phyloP scores from a whole-genome alignment of 306 rosid genomes.

The Vicia sativa region DNA sequence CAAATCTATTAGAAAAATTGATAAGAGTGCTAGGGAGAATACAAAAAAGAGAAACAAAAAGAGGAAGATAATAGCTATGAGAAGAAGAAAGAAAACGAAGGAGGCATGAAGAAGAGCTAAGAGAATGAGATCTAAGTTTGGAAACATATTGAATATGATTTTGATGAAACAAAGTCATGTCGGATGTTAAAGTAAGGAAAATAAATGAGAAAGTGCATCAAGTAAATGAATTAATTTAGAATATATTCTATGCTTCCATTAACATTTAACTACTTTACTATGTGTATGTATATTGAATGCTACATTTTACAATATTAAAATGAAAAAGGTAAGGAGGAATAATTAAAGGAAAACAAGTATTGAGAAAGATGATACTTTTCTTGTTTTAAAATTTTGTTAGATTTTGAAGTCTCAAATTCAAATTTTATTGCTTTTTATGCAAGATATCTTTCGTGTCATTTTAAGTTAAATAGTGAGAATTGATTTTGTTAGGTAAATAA shows the following conservation, averaged over 20 bases:
- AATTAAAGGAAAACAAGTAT: slow-evolving; percentile 11
- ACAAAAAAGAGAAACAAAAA: slow-evolving; percentile 31
- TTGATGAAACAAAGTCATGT: slow-evolving; percentile 29
- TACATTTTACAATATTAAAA: slow-evolving; percentile 23
- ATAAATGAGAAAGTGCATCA: slow-evolving; percentile 33
- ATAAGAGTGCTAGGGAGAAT: slow-evolving; percentile 34
- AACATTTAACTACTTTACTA: slow-evolving; percentile 34
- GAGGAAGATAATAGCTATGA: slow-evolving; percentile 29
- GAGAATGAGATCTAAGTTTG: slow-evolving; percentile 49
- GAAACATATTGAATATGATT: slow-evolving; percentile 41
- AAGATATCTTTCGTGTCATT: not conserved
- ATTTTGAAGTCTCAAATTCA: slow-evolving; percentile 3
- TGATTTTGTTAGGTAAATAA: too few species aligned
- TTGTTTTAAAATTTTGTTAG: slow-evolving; percentile 25
- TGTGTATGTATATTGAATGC: not conserved
- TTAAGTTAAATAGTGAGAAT: too few species aligned
- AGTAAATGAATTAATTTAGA: slow-evolving; percentile 6
- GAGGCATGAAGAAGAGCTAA: slow-evolving; percentile 49
- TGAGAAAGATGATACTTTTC: slow-evolving; percentile 30
- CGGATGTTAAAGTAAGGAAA: slow-evolving; percentile 37
- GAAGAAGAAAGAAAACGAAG: slow-evolving; percentile 36
- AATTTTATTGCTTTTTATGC: slow-evolving; percentile 32
- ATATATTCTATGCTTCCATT: slow-evolving; percentile 44
- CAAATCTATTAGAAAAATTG: slow-evolving; percentile 37
- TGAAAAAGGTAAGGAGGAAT: not conserved